Evolutionary conservation across 2,329 filamentous ascomycete species (phyloP).

Genomic region (Leptographium radiaticola): DNA sequence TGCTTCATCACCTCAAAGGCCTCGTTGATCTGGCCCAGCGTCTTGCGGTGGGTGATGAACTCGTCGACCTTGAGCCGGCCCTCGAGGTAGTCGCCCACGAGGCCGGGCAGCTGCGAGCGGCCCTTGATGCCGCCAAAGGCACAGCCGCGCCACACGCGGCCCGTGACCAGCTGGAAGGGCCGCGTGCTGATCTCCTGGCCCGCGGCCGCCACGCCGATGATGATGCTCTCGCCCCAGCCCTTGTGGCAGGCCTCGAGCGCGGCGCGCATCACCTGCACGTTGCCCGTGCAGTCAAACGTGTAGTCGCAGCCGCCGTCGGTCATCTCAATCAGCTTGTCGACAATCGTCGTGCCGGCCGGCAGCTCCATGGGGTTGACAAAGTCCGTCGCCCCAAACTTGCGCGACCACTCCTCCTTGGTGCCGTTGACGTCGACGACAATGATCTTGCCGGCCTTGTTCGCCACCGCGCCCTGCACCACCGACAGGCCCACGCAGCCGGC

Average conservation of each 20-base stretch:
- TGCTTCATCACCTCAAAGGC: conserved; percentile 88
- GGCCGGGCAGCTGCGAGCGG: conserved; percentile 73
- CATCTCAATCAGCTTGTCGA: conserved; percentile 91
- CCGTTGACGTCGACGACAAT: conserved; percentile 71
- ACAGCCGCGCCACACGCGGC: conserved; percentile 94
- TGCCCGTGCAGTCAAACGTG: conserved; percentile 98
- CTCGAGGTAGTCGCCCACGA: conserved; percentile 80
- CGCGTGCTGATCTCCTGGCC: conserved; percentile 91
- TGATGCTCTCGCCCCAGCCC: conserved; percentile 95
- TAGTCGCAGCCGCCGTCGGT: conserved; percentile 97
- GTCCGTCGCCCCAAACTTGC: conserved; percentile 91
- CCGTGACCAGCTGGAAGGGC: conserved; percentile 93
- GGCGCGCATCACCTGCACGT: conserved; percentile 88
- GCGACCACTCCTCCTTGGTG: conserved; percentile 77
- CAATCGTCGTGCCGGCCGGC: conserved; percentile 59
- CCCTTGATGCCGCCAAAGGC: conserved; percentile 98
- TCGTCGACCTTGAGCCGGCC: conserved; percentile 95
- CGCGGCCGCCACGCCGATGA: conserved; percentile 93
- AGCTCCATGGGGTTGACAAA: conserved; percentile 89
- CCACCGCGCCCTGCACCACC: conserved; percentile 85
- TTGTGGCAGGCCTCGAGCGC: conserved; percentile 98
- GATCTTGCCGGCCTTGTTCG: conserved; percentile 67
- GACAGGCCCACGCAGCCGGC: conserved; percentile 92
- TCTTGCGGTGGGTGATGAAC: conserved; percentile 95
- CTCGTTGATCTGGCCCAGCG: conserved; percentile 68